Base-by-base conservation (phyloP, 495 filamentous ascomycete species). In the Lasiosphaeria hispida region DNA sequence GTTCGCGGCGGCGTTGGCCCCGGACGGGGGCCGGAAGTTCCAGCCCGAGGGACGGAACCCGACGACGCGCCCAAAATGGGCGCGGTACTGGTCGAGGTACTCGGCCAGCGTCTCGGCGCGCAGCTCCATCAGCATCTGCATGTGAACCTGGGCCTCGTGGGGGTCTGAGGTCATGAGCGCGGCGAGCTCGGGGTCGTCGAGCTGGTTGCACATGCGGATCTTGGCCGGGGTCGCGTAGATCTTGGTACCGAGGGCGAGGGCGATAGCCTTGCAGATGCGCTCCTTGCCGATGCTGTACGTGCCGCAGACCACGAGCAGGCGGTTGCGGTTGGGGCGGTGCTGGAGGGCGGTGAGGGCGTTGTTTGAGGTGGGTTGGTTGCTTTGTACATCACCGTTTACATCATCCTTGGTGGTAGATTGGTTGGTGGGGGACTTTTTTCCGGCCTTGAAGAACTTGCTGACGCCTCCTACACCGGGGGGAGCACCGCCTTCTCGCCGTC, bases 241-340 rank as follows among this genome's bases (percentile, higher is more conserved):
- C 68, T 96, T 96, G 66, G 86, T 88, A 43, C 85, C 77, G 9
- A 98, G 84, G 3, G 94, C 93, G 55, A 83, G 80, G 7, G 94
- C 94, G 58, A 97, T 94, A 53, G 90, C 93, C 15, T 95, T 73
- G 71, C 94, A 97, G 64, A 99, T 90, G 53, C 91, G 86, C 70
- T 99, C 94, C 75, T 99, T 99, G 70, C 94, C 94, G 63, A 99
- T 99, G 58, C 85, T 90, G 75, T 99, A 99, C 2, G 94, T 99
- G 53, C 94, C 94, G 59, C 96, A 91, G 8, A 99, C 84, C 15
- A 99, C 88, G 1, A 99, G 81, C 7, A 99, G 80, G 17, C 90
- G 85, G 42, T 69, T 63, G 30, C 49, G 47, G 57, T 53, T 47
- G 13, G 38, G 4, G 34, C 13, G 45, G 33, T 18, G 14, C 17